Conservation (phyloP, 495 filamentous ascomycete species). For the Talaromyces trachyspermus region DNA sequence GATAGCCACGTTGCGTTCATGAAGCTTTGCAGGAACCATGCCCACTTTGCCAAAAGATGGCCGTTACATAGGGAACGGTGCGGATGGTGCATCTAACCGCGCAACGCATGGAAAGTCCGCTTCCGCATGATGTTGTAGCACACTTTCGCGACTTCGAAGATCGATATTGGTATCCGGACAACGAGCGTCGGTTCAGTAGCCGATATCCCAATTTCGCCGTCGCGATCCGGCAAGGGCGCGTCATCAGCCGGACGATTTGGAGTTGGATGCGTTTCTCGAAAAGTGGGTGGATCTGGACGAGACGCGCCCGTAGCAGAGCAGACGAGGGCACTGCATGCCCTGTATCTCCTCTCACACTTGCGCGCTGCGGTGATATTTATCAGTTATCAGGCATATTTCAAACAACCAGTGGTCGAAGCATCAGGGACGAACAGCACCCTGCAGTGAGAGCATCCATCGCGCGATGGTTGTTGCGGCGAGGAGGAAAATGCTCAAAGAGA, state of each 20-base stretch:
- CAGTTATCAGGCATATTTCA: too few relatives aligned
- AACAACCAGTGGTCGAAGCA: too few relatives aligned
- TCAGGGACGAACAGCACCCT: too few relatives aligned
- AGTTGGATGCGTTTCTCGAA: slow-evolving; percentile 21
- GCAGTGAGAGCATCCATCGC: too few relatives aligned
- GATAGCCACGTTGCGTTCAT: slow-evolving; percentile 23
- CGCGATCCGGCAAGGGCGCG: slow-evolving; percentile 2
- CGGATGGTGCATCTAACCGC: slow-evolving; percentile 28
- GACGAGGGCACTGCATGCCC: not conserved
- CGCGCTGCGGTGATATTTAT: not conserved
- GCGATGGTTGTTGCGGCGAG: too few relatives aligned
- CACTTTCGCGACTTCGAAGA: slow-evolving; percentile 25
- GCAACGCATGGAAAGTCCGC: slow-evolving; percentile 15
- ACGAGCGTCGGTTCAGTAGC: slow-evolving; percentile 19
- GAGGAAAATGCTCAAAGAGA: too few relatives aligned
- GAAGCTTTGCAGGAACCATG: slow-evolving; percentile 17
- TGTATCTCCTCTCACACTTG: too few relatives aligned
- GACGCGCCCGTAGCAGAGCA: not conserved
- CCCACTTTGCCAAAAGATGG: slow-evolving; percentile 21
- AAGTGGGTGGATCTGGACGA: slow-evolving; percentile 21
- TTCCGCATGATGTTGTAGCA: slow-evolving; percentile 22
- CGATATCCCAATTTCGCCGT: slow-evolving; percentile 26
- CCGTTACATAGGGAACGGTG: slow-evolving; percentile 24
- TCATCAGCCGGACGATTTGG: slow-evolving; percentile 9
- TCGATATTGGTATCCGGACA: slow-evolving; percentile 18